Conservation (phyloP, 106 monocot species). For the Platanthera guangdongensis region DNA sequence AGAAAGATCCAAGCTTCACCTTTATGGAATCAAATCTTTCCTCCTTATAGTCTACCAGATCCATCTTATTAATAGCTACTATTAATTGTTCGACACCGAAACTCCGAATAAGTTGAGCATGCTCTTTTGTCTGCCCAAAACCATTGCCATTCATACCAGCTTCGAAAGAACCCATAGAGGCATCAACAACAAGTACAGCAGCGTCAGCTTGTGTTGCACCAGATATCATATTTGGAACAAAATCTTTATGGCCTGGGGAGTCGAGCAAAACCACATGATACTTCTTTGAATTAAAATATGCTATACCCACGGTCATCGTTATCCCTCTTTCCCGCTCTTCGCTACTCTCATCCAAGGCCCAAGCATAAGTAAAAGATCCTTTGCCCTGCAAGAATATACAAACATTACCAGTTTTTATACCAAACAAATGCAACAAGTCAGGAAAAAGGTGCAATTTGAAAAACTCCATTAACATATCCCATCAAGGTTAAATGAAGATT, state of each 20-base stretch:
- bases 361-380: constrained; percentile 96
- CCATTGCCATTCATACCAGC: constrained; percentile 84
- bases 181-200: constrained; percentile 92
- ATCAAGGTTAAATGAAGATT: not conserved
- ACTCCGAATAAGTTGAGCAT: constrained; percentile 88
- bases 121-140: constrained; percentile 90
- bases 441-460: not conserved
- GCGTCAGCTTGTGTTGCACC: constrained; percentile 96
- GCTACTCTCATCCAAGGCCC: constrained; percentile 92
- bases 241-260: constrained; percentile 94
- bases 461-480: not conserved
- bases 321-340: constrained; percentile 95
- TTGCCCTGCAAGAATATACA: constrained; percentile 55
- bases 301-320: constrained; percentile 93
- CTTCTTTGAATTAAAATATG: constrained; percentile 77
- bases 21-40: constrained; percentile 80
- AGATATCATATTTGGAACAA: constrained; percentile 94
- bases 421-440: not conserved
- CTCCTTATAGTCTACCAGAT: constrained; percentile 60
- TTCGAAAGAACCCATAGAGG: constrained; percentile 80
- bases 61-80: constrained; percentile 94
- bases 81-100: constrained; percentile 95
- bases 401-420: not conserved
- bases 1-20: constrained; percentile 54
- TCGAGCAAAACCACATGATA: constrained; percentile 87